Evolutionary conservation across 306 rosid genomes (phyloP).

Genomic region (Potentilla sterilis): DNA sequence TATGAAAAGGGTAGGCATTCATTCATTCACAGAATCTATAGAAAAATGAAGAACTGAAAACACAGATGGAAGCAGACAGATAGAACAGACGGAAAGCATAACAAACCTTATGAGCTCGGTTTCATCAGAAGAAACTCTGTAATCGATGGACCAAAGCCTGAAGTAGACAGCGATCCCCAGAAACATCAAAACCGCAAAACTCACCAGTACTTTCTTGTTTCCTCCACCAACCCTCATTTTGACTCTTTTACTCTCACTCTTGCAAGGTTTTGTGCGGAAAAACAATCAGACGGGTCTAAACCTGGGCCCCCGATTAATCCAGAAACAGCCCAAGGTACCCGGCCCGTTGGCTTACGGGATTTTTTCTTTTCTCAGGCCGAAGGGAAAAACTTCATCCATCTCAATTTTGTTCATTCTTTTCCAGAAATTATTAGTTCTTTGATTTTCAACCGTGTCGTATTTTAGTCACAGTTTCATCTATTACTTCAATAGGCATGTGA

Average conservation of each 20-base stretch:
- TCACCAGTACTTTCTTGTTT: conserved; percentile 33
- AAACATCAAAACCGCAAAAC: conserved; percentile 53
- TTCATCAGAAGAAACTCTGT: conserved; percentile 52
- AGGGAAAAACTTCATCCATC: not conserved
- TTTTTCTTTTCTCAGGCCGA: not conserved
- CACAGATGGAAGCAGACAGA: not conserved
- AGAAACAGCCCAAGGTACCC: not conserved
- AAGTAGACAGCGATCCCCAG: conserved; percentile 65
- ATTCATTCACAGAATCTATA: not conserved
- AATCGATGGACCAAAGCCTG: conserved; percentile 69
- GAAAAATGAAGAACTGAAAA: not conserved
- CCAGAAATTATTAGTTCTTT: not conserved
- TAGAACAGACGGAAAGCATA: not conserved
- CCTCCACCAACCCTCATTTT: conserved; percentile 23
- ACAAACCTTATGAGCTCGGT: conserved; percentile 58
- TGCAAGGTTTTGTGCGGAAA: not conserved
- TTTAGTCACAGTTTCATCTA: no score
- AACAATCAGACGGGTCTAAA: not conserved
- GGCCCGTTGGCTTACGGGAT: not conserved
- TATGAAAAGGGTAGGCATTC: not conserved
- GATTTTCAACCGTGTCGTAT: no score
- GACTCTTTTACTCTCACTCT: conserved; percentile 11
- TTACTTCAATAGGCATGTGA: no score
- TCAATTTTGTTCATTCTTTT: not conserved
- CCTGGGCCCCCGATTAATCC: not conserved